phyloP scores from a whole-genome alignment of 73 alveolate species.

The Paramecium biaurelia region DNA sequence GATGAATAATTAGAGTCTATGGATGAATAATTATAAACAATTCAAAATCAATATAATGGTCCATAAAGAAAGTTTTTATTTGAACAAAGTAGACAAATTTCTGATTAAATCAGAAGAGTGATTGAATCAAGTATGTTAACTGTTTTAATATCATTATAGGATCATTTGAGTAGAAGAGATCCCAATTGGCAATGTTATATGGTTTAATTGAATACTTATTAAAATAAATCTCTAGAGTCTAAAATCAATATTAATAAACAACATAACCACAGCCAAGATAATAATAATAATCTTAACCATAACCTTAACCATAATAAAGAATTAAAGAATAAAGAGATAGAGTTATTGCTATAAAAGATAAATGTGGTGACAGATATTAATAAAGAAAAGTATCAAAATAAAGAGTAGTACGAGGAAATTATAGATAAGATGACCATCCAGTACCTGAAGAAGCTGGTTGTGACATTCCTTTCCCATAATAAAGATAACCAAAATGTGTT shows the following conservation, averaged over 20 bases:
- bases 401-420: background rate
- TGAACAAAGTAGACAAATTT: background rate
- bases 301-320: background rate
- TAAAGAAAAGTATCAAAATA: background rate
- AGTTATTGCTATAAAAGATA: background rate
- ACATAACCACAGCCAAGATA: background rate
- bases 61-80: background rate
- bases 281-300: background rate
- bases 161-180: background rate
- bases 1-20: background rate
- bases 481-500: constrained; percentile 39
- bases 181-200: constrained; percentile 23
- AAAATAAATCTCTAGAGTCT: background rate
- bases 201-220: constrained; percentile 35
- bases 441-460: constrained; percentile 19
- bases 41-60: background rate
- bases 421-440: constrained; percentile 32
- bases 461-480: background rate
- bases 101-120: background rate
- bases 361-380: constrained; percentile 3
- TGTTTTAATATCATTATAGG: background rate
- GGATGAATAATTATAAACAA: background rate
- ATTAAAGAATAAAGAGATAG: background rate
- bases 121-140: background rate
- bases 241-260: background rate